Evolutionary conservation across 1,284 basidiomycete species (phyloP).

Genomic region (Puccinia triticina): DNA sequence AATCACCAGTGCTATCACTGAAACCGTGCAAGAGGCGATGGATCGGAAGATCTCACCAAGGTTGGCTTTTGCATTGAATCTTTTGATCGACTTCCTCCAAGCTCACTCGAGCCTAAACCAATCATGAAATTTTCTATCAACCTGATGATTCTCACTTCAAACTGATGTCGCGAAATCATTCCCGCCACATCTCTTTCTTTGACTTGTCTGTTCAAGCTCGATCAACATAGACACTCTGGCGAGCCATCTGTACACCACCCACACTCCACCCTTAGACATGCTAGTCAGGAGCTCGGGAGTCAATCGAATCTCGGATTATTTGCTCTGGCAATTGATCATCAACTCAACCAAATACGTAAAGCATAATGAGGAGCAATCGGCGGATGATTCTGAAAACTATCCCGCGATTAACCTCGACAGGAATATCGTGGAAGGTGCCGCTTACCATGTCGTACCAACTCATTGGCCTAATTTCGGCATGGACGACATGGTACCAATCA

Average conservation of each 20-base stretch:
- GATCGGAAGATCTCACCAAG: constrained; percentile 4
- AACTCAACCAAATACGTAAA: constrained; percentile 11
- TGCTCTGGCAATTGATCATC: constrained; percentile 82
- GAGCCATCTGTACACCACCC: constrained; percentile 69
- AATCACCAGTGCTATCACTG: constrained; percentile 73
- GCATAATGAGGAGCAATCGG: not conserved
- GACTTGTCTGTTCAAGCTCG: constrained; percentile 57
- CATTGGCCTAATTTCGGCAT: constrained; percentile 96
- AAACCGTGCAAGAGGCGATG: constrained; percentile 36
- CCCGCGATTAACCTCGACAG: constrained; percentile 51
- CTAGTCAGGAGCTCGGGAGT: constrained; percentile 91
- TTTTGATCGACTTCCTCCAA: too few species aligned
- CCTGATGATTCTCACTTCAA: not conserved
- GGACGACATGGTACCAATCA: constrained; percentile 78
- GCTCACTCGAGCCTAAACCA: not conserved
- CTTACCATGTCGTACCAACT: constrained; percentile 82
- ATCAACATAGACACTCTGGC: constrained; percentile 72
- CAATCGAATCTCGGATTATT: constrained; percentile 82
- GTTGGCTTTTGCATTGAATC: not conserved
- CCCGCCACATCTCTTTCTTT: not conserved
- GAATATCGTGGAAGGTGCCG: constrained; percentile 76
- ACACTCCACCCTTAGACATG: constrained; percentile 77
- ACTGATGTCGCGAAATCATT: constrained; percentile 46
- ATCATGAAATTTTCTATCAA: not conserved
- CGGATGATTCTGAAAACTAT: too few species aligned